Percentiles rank a stretch among this genome's conserved stretches.
Evolutionary conservation across 2,329 filamentous ascomycete species (phyloP).

Genomic region (Ophiostoma ips): DNA sequence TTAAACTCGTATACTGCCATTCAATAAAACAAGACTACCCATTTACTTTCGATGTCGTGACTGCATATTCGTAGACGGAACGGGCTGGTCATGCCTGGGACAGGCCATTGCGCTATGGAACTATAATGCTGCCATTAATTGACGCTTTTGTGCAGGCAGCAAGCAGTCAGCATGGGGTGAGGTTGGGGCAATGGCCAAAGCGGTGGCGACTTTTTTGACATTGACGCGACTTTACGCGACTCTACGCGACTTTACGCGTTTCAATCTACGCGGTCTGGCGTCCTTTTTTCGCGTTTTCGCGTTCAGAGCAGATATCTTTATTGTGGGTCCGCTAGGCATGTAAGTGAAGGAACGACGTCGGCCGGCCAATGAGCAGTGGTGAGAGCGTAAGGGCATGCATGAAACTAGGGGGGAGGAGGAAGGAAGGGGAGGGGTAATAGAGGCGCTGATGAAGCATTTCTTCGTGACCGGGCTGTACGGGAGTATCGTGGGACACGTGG

Average conservation of each 20-base stretch:
- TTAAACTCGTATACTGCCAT: too few species aligned
- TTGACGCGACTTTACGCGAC: slow-evolving; percentile 1
- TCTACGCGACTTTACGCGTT: slow-evolving; percentile 3
- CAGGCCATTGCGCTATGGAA: too few species aligned
- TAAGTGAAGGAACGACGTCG: background rate
- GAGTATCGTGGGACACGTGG: too few species aligned
- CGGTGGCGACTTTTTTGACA: background rate
- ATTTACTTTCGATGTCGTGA: too few species aligned
- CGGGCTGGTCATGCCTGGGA: too few species aligned
- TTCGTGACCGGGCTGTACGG: too few species aligned
- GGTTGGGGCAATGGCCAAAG: too few species aligned
- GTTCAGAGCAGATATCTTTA: background rate
- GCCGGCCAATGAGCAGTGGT: background rate
- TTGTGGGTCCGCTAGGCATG: background rate
- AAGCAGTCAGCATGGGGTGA: background rate
- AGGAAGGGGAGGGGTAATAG: too few species aligned
- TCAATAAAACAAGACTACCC: background rate
- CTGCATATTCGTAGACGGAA: too few species aligned
- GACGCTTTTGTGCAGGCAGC: background rate
- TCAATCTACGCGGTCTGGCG: background rate
- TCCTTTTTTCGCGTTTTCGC: background rate
- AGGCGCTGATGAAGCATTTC: too few species aligned
- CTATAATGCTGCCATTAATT: background rate
- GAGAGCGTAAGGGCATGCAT: background rate
- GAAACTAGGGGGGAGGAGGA: background rate